A percentile compares a stretch with the other conserved stretches of the same genome.
Evolutionary conservation across 441 rosid genomes (phyloP).

Genomic region (Croton setiger): DNA sequence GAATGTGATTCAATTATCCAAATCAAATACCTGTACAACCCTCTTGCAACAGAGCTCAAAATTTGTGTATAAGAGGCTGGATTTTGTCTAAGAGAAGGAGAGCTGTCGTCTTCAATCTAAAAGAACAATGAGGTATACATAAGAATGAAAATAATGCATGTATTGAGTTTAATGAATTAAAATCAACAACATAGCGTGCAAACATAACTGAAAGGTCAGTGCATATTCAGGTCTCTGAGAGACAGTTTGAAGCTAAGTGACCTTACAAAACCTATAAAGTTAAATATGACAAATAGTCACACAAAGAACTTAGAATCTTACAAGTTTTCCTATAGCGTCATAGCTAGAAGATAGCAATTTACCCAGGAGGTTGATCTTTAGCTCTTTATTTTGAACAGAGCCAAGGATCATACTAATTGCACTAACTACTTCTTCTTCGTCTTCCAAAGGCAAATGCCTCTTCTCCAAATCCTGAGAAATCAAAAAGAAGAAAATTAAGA

Average conservation of each 20-base stretch:
- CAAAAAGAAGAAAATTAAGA: slow-evolving; percentile 6
- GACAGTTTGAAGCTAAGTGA: not conserved
- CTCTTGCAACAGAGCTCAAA: slow-evolving; percentile 74
- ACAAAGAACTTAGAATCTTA: slow-evolving; percentile 37
- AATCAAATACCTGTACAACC: slow-evolving; percentile 67
- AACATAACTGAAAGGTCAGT: not conserved
- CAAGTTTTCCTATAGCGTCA: slow-evolving; percentile 82
- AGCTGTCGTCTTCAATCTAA: slow-evolving; percentile 65
- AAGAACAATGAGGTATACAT: slow-evolving; percentile 25
- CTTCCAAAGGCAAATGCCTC: slow-evolving; percentile 74
- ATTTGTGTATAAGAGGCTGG: slow-evolving; percentile 69
- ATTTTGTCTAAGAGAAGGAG: slow-evolving; percentile 52
- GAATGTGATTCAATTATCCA: slow-evolving; percentile 16
- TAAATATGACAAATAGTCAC: slow-evolving; percentile 8
- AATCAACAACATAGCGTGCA: not conserved
- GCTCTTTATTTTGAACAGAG: slow-evolving; percentile 64
- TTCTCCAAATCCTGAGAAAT: slow-evolving; percentile 71
- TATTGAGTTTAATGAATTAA: not conserved
- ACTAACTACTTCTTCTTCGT: slow-evolving; percentile 83
- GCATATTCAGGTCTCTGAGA: not conserved
- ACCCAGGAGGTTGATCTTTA: slow-evolving; percentile 68
- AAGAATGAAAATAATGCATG: not conserved
- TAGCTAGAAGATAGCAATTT: slow-evolving; percentile 85
- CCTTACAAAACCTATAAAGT: no score
- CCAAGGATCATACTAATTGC: slow-evolving; percentile 76